phyloP scores from a whole-genome alignment of 1,139 yeast genomes.

The Geotrichum fermentans region DNA sequence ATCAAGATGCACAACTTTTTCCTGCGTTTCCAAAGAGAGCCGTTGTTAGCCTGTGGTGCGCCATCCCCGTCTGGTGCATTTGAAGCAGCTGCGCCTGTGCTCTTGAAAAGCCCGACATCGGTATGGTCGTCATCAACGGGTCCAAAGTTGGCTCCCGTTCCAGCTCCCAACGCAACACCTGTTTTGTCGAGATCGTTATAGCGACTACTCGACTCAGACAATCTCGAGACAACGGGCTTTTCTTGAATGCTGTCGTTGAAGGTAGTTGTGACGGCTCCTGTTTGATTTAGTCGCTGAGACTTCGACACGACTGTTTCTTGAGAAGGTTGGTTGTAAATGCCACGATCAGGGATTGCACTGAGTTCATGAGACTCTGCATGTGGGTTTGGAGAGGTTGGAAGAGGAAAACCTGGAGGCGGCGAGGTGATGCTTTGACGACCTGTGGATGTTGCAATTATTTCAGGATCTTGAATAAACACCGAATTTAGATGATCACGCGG shows the following conservation, averaged over 20 bases:
- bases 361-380: not conserved
- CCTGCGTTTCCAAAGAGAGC: slow-evolving; percentile 17
- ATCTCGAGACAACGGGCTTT: not conserved
- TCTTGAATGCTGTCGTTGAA: not conserved
- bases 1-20: slow-evolving; percentile 21
- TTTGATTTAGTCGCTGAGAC: not conserved
- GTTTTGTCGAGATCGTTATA: slow-evolving; percentile 2
- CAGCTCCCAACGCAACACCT: not conserved
- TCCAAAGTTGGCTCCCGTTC: not conserved
- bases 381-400: slow-evolving; percentile 2
- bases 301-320: slow-evolving; percentile 6
- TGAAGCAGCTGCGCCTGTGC: not conserved
- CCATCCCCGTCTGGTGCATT: slow-evolving; percentile 1
- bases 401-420: slow-evolving; percentile 10
- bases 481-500: slow-evolving; percentile 16
- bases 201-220: slow-evolving; percentile 6
- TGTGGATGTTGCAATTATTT: not conserved
- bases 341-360: not conserved
- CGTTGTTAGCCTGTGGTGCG: not conserved
- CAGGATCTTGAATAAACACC: slow-evolving; percentile 13
- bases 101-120: not conserved
- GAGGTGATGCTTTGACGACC: not conserved
- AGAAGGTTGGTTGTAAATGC: slow-evolving; percentile 2
- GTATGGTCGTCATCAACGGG: slow-evolving; percentile 4
- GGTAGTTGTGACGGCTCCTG: not conserved